Evolutionary conservation across 2,329 filamentous ascomycete species (phyloP), one percentile per base, ranked within the genome.

Genomic region (Calycina marina): DNA sequence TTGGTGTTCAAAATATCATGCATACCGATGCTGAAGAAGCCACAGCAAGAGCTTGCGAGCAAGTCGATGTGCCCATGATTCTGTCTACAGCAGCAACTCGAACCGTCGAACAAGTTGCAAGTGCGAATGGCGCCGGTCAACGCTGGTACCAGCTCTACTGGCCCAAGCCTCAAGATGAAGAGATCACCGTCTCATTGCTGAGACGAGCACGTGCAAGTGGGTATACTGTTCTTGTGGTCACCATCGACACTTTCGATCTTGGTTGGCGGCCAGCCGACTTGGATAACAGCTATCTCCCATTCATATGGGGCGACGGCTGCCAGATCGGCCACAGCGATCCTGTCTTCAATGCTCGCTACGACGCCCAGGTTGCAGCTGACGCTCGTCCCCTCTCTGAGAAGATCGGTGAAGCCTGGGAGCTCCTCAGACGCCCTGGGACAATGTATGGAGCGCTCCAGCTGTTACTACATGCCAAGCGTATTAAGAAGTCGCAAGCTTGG

Each of bases 121-220:
- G 58, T 5, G 71, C 70, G 0, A 71, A 65, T 31, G 66, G 65
- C 0, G 55, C 65, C 4, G 69, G 69, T 0, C 59, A 65, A 18
- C 59, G 75, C 8, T 85, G 76, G 75, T 85, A 67, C 50, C 79
- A 85, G 49, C 63, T 85, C 0, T 85, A 85, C 56, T 83, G 77
- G 74, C 77, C 78, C 0, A 56, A 62, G 13, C 66, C 70, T 34
- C 65, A 83, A 32, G 6, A 22, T 22, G n/a, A 22, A 6, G 67
- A 74, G 3, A 59, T 83, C 34, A 83, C 77, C 0, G 56, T 64
- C 0, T 77, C 69, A 1, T 56, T 84, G 11, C 60, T 84, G 4
- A 48, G 54, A 1, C 63, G 77, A 0, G 79, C 77, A 1, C 71
- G 70, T 46, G 59, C 55, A 0, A 64, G 59, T 18, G 77, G 77